Base-by-base conservation (phyloP, 192 early-diverging fungal genomes). In the Pilaira anomala region DNA sequence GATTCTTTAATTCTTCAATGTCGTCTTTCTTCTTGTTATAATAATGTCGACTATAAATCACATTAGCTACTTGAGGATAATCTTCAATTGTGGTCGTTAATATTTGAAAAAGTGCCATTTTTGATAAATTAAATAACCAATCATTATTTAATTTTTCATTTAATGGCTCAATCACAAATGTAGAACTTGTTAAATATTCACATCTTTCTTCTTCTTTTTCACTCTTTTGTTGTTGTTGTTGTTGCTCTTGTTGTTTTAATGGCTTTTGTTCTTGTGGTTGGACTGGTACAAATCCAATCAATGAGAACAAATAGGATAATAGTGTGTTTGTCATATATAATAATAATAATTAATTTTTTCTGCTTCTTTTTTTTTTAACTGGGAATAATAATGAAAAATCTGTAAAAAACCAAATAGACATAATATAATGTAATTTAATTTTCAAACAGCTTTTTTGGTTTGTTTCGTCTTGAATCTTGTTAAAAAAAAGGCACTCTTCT, bases 51-150 rank as follows among this genome's bases (percentile, higher is more conserved):
- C 14, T 0, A 7, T 21, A 16, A 19, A 55, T 58, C 4, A 44
- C 39, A 21, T 50, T 18, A 13, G 29, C 29, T 22, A 55, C 14
- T 40, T 52, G 50, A 1, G 67, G 67, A 14, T 55, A 39, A 16
- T 69, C 60, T 2, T 46, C 24, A 13, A 48, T 18, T 9, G 66
- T 67, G 2, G 33, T 40, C 0, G 60, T 61, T 12, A 68, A 26
- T 9, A 69, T 22, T n/a, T 69, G 60, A 19, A 36, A 56, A 2
- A 69, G 41, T 7, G 60, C 60, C 21, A 69, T n/a, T 25, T 62
- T 61, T 3, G 33, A 36, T 36, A 36, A 36, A 36, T 36, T 36
- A 4, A 36, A 36, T 9, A 36, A 9, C 33, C 33, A 36, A 36
- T 36, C 33, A 9, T 36, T 36, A 36, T 36, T 36, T 36, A 9